A percentile compares a stretch with the other conserved stretches of the same genome.
These are phyloP conservation scores for Rhodotorula paludigena DNA, from an alignment of 768 basidiomycete genomes.

Conservation along the genomic window DNA sequence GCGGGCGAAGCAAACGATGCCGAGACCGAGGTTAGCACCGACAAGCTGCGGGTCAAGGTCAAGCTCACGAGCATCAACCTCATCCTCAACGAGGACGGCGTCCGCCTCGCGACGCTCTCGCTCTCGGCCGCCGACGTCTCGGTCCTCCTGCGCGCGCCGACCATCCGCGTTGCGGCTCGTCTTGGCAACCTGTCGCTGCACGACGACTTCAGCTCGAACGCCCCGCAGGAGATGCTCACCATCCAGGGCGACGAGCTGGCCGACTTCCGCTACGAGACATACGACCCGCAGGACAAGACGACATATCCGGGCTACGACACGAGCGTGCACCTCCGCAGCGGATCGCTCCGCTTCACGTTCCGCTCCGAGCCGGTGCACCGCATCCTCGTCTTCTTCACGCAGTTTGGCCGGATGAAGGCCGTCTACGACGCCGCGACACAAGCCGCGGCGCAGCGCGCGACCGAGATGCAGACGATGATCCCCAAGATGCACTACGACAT, in stretches of 20 bases:
- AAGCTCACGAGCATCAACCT: constrained; percentile 61
- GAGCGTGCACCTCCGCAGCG: constrained; percentile 71
- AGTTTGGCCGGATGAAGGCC: constrained; percentile 84
- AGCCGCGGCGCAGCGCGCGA: constrained; percentile 83
- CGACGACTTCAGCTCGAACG: constrained; percentile 53
- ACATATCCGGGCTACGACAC: constrained; percentile 76
- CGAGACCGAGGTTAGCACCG: constrained; percentile 40
- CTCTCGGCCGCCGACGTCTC: constrained; percentile 84
- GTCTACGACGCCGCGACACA: constrained; percentile 90
- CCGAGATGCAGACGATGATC: constrained; percentile 65
- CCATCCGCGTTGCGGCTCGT: constrained; percentile 71
- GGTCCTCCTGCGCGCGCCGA: constrained; percentile 64
- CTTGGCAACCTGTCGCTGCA: constrained; percentile 75
- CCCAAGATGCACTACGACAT: constrained; percentile 81
- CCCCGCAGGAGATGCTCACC: constrained; percentile 75
- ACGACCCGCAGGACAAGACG: constrained; percentile 64
- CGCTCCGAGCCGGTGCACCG: constrained; percentile 85
- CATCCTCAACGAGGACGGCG: constrained; percentile 64
- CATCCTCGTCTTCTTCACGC: constrained; percentile 73
- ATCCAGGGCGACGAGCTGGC: constrained; percentile 93
- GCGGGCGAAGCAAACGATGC: not conserved
- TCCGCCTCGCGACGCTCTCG: constrained; percentile 75
- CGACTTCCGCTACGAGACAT: constrained; percentile 89
- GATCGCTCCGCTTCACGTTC: constrained; percentile 82
- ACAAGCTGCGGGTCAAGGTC: constrained; percentile 73